These are phyloP conservation scores for Amanita fuliginea DNA, from an alignment of 768 basidiomycete species.

Conservation along the genomic window DNA sequence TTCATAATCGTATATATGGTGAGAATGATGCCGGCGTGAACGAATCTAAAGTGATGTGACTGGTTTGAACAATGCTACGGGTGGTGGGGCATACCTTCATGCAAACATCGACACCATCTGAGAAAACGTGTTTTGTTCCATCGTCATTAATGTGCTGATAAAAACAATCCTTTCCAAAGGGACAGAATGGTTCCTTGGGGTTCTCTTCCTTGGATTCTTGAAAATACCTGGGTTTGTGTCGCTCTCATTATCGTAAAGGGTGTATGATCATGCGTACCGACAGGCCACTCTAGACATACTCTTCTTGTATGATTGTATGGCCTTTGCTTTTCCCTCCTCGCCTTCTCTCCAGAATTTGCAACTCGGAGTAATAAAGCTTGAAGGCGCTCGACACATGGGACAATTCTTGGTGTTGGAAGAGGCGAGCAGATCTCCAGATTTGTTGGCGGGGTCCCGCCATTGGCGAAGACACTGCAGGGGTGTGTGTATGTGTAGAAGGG, in stretches of 20 bases:
- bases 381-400: slow-evolving; percentile 61
- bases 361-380: slow-evolving; percentile 65
- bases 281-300: slow-evolving; percentile 68
- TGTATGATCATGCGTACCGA: slow-evolving; percentile 29
- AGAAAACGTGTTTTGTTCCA: slow-evolving; percentile 48
- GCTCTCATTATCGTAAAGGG: background rate
- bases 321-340: slow-evolving; percentile 37
- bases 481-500: background rate
- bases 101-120: slow-evolving; percentile 39
- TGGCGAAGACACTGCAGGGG: slow-evolving; percentile 57
- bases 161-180: slow-evolving; percentile 75
- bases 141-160: slow-evolving; percentile 63
- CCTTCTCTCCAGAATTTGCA: slow-evolving; percentile 52
- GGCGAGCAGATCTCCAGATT: slow-evolving; percentile 35
- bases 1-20: background rate
- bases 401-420: slow-evolving; percentile 65
- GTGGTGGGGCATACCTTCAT: slow-evolving; percentile 33
- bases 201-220: slow-evolving; percentile 31
- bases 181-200: slow-evolving; percentile 45
- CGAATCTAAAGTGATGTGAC: slow-evolving; percentile 1
- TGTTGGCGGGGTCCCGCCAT: slow-evolving; percentile 59
- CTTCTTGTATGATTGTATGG: slow-evolving; percentile 49
- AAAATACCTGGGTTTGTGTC: slow-evolving; percentile 41
- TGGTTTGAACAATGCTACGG: slow-evolving; percentile 1
- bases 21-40: slow-evolving; percentile 3